A percentile compares a stretch with the other conserved stretches of the same genome.
Evolutionary conservation across 2,329 filamentous ascomycete genomes (phyloP).

Genomic region (Monosporascus sp.): DNA sequence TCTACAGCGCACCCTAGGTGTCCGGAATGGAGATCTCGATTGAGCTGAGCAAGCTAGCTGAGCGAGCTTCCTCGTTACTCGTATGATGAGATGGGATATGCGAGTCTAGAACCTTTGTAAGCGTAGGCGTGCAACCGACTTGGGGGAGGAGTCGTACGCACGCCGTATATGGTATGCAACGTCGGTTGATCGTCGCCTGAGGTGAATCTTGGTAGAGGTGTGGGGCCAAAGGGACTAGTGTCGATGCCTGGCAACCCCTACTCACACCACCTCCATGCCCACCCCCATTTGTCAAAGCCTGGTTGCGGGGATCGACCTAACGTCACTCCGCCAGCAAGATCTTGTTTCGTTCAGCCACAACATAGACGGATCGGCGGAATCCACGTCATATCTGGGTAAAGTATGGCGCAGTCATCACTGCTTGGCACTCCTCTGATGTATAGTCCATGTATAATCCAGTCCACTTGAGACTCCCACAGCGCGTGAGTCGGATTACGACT

Average conservation of each 20-base stretch:
- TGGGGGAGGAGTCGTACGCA: too few relatives aligned
- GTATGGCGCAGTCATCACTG: slow-evolving; percentile 6
- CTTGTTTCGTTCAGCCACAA: slow-evolving; percentile 3
- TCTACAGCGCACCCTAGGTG: neutral
- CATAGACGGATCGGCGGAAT: slow-evolving; percentile 2
- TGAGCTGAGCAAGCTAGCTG: neutral
- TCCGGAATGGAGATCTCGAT: neutral
- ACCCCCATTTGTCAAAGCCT: neutral
- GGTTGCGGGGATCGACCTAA: neutral
- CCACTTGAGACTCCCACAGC: too few relatives aligned
- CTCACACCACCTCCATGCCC: neutral
- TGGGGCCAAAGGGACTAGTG: neutral
- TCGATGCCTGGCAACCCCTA: neutral
- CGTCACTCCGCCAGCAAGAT: neutral
- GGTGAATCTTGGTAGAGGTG: neutral
- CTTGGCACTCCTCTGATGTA: neutral
- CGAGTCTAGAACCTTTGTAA: too few relatives aligned
- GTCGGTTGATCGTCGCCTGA: neutral
- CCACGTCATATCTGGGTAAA: slow-evolving; percentile 23
- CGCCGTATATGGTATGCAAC: neutral
- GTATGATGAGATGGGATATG: too few relatives aligned
- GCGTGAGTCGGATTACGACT: too few relatives aligned
- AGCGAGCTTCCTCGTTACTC: too few relatives aligned
- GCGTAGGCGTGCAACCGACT: neutral
- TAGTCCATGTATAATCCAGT: neutral